Evolutionary conservation across 176 grass and related monocot species (phyloP).

Genomic region (Oryza officinalis): DNA sequence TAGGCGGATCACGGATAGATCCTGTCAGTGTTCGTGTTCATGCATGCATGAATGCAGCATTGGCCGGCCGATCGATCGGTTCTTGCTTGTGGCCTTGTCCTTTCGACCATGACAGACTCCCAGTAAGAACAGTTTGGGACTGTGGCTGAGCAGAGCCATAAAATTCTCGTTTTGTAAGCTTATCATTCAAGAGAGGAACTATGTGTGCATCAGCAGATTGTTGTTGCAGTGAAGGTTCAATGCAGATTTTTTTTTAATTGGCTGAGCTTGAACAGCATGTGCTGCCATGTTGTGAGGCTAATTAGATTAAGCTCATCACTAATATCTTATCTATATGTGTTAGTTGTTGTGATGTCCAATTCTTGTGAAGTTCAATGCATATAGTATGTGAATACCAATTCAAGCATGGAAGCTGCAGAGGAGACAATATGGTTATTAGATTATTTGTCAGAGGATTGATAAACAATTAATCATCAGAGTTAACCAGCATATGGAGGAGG

Average conservation of each 20-base stretch:
- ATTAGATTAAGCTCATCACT: conserved; percentile 1
- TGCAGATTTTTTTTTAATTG: background rate
- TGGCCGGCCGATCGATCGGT: background rate
- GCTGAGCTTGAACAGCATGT: background rate
- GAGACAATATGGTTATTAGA: background rate
- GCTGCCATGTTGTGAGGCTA: conserved; percentile 21
- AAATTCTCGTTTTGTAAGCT: background rate
- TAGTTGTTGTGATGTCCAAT: background rate
- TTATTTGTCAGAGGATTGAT: background rate
- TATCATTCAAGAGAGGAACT: background rate
- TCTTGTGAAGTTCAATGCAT: conserved; percentile 8
- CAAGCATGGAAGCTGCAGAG: background rate
- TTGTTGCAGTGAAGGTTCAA: background rate
- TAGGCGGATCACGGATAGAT: conserved; percentile 7
- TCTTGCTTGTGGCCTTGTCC: background rate
- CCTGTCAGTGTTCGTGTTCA: background rate
- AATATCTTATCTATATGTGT: background rate
- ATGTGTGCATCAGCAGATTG: background rate
- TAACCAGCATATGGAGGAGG: conserved; percentile 3
- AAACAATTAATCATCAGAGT: background rate
- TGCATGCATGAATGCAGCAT: background rate
- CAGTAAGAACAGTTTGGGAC: background rate
- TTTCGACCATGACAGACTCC: conserved; percentile 9
- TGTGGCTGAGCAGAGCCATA: conserved; percentile 1
- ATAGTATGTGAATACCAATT: background rate